Evolutionary conservation across 1,139 yeast species (phyloP).

Genomic region (Sugiyamaella pinicola): DNA sequence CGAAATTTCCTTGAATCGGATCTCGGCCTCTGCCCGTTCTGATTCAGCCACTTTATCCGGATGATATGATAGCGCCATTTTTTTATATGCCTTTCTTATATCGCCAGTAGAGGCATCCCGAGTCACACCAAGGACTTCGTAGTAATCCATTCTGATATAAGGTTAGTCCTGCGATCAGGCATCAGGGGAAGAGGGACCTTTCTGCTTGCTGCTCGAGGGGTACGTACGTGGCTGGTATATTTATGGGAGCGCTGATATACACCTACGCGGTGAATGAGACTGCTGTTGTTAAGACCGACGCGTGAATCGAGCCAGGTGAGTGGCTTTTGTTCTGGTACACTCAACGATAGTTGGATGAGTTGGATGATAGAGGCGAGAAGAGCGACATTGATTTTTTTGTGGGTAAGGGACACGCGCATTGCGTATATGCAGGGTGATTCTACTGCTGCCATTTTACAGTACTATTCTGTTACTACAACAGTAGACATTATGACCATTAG

Average conservation of each 20-base stretch:
- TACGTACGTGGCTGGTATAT: neutral
- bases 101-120: conserved; percentile 63
- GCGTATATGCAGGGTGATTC: neutral
- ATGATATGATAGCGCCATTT: conserved; percentile 70
- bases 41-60: conserved; percentile 76
- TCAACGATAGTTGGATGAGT: neutral
- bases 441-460: too few relatives aligned
- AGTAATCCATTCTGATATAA: conserved; percentile 46
- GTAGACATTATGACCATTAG: too few relatives aligned
- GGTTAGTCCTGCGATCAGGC: too few relatives aligned
- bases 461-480: too few relatives aligned
- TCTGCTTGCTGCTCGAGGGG: too few relatives aligned
- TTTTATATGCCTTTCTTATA: conserved; percentile 75
- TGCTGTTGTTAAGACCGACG: neutral
- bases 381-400: conserved; percentile 12
- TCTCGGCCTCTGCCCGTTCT: conserved; percentile 66
- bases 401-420: conserved; percentile 7
- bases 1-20: conserved; percentile 70
- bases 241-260: neutral
- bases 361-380: neutral
- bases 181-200: too few relatives aligned
- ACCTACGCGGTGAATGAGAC: neutral
- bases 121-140: conserved; percentile 69
- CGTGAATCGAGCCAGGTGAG: neutral
- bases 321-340: neutral